A percentile compares a stretch with the other conserved stretches of the same genome.
Conservation (phyloP, 345 rosid genomes). For the Melaleuca alternifolia region DNA sequence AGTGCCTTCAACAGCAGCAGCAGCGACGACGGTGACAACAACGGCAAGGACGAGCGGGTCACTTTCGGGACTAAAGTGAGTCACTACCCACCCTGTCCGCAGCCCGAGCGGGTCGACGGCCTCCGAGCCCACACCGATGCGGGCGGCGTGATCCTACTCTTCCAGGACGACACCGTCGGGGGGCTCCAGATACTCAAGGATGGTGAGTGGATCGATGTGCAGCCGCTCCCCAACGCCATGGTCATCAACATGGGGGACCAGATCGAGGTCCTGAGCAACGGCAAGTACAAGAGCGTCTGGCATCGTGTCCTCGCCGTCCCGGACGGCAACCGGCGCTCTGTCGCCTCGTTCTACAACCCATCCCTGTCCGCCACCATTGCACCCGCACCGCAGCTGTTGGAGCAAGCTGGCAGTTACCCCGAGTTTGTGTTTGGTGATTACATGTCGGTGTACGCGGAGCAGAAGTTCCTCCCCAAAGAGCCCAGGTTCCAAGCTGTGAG, state of each 20-base stretch:
- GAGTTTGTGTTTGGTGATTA: slow-evolving; percentile 86
- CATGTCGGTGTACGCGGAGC: slow-evolving; percentile 75
- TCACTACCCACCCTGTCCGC: slow-evolving; percentile 94
- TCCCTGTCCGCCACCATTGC: slow-evolving; percentile 66
- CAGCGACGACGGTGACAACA: neutral
- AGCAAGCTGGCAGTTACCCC: slow-evolving; percentile 28
- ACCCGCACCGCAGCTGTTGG: slow-evolving; percentile 37
- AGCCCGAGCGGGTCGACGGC: slow-evolving; percentile 55
- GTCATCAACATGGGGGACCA: slow-evolving; percentile 93
- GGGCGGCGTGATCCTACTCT: slow-evolving; percentile 79
- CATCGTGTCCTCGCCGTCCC: slow-evolving; percentile 51
- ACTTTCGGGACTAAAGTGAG: slow-evolving; percentile 34
- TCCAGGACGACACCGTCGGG: slow-evolving; percentile 70
- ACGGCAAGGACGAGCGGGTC: too few relatives aligned
- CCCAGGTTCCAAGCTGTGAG: slow-evolving; percentile 75
- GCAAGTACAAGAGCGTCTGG: slow-evolving; percentile 83
- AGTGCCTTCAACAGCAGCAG: slow-evolving; percentile 47
- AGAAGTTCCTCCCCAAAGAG: slow-evolving; percentile 84
- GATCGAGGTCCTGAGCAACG: slow-evolving; percentile 84
- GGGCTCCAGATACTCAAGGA: slow-evolving; percentile 88
- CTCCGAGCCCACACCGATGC: slow-evolving; percentile 95
- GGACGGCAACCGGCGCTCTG: slow-evolving; percentile 61
- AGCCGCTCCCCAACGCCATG: slow-evolving; percentile 56
- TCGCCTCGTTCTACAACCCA: slow-evolving; percentile 89
- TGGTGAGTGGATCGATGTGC: slow-evolving; percentile 79